Evolutionary conservation across 805 yeast species (phyloP).

Genomic region (Wilhelminamyces savonicus): DNA sequence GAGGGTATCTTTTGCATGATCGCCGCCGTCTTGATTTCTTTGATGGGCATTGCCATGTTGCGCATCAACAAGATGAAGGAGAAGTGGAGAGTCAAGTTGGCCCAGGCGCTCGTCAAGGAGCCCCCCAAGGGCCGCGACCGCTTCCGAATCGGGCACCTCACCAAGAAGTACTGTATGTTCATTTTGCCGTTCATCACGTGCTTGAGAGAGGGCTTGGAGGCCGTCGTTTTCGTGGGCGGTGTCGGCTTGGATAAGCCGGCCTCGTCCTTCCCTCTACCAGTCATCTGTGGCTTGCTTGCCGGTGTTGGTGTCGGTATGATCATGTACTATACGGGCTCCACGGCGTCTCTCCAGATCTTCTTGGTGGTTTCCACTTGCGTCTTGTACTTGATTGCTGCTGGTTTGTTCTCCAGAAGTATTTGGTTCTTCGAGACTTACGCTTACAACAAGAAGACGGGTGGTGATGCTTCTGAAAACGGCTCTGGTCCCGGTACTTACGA

Average conservation of each 20-base stretch:
- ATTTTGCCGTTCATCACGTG: conserved; percentile 85
- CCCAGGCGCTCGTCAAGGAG: conserved; percentile 64
- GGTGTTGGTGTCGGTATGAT: conserved; percentile 68
- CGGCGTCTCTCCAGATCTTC: conserved; percentile 79
- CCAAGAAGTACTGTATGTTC: conserved; percentile 82
- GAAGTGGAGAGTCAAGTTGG: conserved; percentile 95
- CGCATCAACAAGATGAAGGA: conserved; percentile 94
- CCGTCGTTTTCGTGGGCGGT: conserved; percentile 20
- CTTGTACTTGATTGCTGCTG: conserved; percentile 84
- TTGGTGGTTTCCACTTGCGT: conserved; percentile 83
- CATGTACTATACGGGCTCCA: conserved; percentile 77
- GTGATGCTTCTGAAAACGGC: conserved; percentile 92
- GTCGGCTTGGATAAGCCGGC: conserved; percentile 4
- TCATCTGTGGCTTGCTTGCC: conserved; percentile 74
- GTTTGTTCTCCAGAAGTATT: conserved; percentile 86
- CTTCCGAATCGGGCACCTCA: conserved; percentile 47
- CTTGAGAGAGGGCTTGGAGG: conserved; percentile 85
- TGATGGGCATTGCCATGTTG: conserved; percentile 96
- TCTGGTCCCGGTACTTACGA: conserved; percentile 94
- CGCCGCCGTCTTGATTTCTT: conserved; percentile 81
- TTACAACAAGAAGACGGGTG: conserved; percentile 69
- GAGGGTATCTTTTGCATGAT: conserved; percentile 92
- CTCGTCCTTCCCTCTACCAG: conserved; percentile 85
- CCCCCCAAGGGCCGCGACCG: conserved; percentile 46
- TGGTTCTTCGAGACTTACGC: conserved; percentile 78